Conservation (phyloP, 139 green algal species). For the Chloropicon primus region DNA sequence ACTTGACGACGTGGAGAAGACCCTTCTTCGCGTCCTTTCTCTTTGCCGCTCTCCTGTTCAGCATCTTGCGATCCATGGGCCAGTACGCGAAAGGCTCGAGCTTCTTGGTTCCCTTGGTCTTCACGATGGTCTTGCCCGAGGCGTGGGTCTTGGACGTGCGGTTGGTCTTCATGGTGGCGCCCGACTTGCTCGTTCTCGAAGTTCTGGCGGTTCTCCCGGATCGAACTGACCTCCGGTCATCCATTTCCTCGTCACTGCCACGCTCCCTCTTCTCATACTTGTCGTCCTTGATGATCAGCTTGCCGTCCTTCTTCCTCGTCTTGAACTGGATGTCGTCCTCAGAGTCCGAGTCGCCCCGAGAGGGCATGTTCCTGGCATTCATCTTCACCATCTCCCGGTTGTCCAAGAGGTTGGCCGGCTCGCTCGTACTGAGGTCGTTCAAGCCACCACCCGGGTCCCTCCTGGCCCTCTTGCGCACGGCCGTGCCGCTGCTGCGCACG, state of each 20-base stretch:
- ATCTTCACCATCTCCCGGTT: background rate
- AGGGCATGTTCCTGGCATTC: background rate
- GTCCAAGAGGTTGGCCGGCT: slow-evolving; percentile 79
- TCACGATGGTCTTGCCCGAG: slow-evolving; percentile 37
- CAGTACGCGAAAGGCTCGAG: slow-evolving; percentile 96
- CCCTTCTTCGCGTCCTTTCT: slow-evolving; percentile 26
- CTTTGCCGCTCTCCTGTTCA: slow-evolving; percentile 76
- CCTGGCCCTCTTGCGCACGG: slow-evolving; percentile 12
- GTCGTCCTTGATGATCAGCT: slow-evolving; percentile 54
- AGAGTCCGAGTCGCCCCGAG: slow-evolving; percentile 17
- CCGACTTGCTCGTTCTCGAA: background rate
- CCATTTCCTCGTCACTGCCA: slow-evolving; percentile 19
- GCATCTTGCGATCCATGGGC: slow-evolving; percentile 85
- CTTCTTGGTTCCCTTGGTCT: slow-evolving; percentile 20
- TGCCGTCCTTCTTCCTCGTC: slow-evolving; percentile 20
- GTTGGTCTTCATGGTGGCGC: background rate
- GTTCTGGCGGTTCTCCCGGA: background rate
- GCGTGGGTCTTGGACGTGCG: slow-evolving; percentile 13
- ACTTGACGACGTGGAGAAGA: slow-evolving; percentile 10
- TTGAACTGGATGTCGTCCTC: slow-evolving; percentile 26
- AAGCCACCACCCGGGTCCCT: slow-evolving; percentile 11
- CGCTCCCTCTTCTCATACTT: slow-evolving; percentile 9
- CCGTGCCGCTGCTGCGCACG: too few relatives aligned
- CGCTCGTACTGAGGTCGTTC: slow-evolving; percentile 18
- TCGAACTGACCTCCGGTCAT: background rate